phyloP scores from a whole-genome alignment of 179 eudicot genomes.

The Drosera spatulata region DNA sequence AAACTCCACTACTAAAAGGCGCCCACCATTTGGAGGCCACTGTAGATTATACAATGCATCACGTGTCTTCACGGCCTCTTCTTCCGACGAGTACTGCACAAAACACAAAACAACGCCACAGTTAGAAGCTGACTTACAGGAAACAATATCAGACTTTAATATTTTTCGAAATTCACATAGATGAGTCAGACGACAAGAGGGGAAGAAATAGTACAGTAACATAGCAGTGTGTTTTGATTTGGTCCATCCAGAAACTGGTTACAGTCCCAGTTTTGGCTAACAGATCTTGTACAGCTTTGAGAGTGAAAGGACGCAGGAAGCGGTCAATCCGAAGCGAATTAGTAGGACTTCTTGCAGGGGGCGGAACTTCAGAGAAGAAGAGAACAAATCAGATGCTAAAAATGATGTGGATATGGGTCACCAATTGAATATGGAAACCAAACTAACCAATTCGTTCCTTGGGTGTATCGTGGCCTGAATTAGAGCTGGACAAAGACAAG shows the following conservation, averaged over 20 bases:
- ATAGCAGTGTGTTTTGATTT: conserved; percentile 15
- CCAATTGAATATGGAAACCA: neutral
- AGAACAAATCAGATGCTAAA: neutral
- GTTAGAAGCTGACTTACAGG: neutral
- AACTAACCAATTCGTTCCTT: conserved; percentile 77
- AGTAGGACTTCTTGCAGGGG: conserved; percentile 59
- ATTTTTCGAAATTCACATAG: neutral
- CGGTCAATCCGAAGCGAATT: conserved; percentile 27
- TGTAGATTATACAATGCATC: conserved; percentile 81
- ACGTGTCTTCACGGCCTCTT: conserved; percentile 88
- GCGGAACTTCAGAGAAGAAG: conserved; percentile 52
- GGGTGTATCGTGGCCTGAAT: conserved; percentile 32
- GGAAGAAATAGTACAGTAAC: conserved; percentile 46
- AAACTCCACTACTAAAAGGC: conserved; percentile 62
- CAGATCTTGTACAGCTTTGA: conserved; percentile 92
- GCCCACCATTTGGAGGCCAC: conserved; percentile 95
- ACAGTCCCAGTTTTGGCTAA: conserved; percentile 72
- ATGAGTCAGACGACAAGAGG: neutral
- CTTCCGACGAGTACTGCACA: conserved; percentile 67
- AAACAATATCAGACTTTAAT: neutral
- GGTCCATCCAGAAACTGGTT: conserved; percentile 92
- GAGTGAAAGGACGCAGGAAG: conserved; percentile 69
- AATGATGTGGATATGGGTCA: neutral
- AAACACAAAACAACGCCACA: neutral
- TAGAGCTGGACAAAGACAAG: conserved; percentile 40